These are phyloP conservation scores for Pleurotus pulmonarius DNA, from an alignment of 768 basidiomycete species.

Conservation along the genomic window DNA sequence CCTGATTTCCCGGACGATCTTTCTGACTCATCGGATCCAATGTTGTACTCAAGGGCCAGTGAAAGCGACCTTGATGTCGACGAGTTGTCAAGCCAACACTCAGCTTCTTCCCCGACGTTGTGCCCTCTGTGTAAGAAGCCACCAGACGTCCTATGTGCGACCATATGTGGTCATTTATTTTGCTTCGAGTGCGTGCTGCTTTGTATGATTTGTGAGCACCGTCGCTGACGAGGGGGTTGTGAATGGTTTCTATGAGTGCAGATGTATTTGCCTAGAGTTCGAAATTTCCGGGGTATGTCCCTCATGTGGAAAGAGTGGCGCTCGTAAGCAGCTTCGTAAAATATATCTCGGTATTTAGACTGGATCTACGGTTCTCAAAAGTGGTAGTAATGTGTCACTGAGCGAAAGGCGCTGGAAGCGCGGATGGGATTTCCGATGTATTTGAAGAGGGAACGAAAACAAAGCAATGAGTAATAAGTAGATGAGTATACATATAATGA, in stretches of 20 bases:
- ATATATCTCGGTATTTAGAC: background rate
- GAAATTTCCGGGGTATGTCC: slow-evolving; percentile 5
- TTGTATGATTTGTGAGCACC: too few relatives aligned
- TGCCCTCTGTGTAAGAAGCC: background rate
- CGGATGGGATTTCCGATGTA: too few relatives aligned
- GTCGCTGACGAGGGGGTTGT: background rate
- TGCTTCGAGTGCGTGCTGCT: background rate
- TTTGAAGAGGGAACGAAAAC: too few relatives aligned
- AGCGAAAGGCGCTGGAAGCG: too few relatives aligned
- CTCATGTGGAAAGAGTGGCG: background rate
- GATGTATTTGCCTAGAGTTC: slow-evolving; percentile 3
- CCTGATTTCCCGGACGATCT: slow-evolving; percentile 5
- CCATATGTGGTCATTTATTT: slow-evolving; percentile 5
- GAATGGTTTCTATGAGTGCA: background rate
- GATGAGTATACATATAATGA: too few relatives aligned
- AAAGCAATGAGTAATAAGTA: too few relatives aligned
- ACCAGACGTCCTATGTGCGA: background rate
- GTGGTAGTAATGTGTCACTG: too few relatives aligned
- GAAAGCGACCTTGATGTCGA: background rate
- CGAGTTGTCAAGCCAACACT: background rate
- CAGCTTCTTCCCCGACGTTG: background rate
- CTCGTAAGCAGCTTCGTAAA: slow-evolving; percentile 1
- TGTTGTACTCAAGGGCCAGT: background rate
- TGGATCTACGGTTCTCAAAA: too few relatives aligned
- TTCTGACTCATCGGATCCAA: background rate